Percentiles rank a stretch among this genome's conserved stretches.
Evolutionary conservation across 2,329 filamentous ascomycete species (phyloP).

Genomic region (Phoma sp.): DNA sequence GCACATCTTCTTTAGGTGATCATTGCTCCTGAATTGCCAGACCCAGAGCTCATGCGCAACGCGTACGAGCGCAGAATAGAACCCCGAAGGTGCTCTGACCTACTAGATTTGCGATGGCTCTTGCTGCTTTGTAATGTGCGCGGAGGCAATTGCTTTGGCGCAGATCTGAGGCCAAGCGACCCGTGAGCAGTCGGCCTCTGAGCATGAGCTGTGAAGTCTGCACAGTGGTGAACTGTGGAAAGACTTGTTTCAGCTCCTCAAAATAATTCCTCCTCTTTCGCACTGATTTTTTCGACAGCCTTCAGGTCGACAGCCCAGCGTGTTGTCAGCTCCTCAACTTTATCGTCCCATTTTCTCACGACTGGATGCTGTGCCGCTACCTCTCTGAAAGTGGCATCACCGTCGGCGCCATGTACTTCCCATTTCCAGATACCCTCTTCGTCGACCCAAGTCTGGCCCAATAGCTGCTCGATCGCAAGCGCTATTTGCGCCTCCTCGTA

Average conservation of each 20-base stretch:
- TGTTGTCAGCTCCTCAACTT: conserved; percentile 51
- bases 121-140: too few relatives aligned
- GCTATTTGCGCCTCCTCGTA: conserved; percentile 61
- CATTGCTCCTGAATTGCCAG: too few relatives aligned
- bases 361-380: conserved; percentile 72
- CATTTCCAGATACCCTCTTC: conserved; percentile 75
- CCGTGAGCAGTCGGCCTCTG: not conserved
- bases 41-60: too few relatives aligned
- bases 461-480: conserved; percentile 66
- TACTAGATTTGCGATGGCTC: too few relatives aligned
- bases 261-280: conserved; percentile 42
- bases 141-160: too few relatives aligned
- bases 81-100: too few relatives aligned
- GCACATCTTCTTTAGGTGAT: too few relatives aligned
- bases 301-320: conserved; percentile 50
- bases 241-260: not conserved
- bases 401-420: conserved; percentile 52
- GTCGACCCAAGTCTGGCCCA: conserved; percentile 70
- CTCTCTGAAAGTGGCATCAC: conserved; percentile 45
- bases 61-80: too few relatives aligned
- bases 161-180: too few relatives aligned
- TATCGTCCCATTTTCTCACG: conserved; percentile 64
- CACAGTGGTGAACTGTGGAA: not conserved
- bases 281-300: conserved; percentile 45
- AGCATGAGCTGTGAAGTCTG: not conserved